Conservation (phyloP, 1,284 basidiomycete species). For the Afroboletus lepidellus region DNA sequence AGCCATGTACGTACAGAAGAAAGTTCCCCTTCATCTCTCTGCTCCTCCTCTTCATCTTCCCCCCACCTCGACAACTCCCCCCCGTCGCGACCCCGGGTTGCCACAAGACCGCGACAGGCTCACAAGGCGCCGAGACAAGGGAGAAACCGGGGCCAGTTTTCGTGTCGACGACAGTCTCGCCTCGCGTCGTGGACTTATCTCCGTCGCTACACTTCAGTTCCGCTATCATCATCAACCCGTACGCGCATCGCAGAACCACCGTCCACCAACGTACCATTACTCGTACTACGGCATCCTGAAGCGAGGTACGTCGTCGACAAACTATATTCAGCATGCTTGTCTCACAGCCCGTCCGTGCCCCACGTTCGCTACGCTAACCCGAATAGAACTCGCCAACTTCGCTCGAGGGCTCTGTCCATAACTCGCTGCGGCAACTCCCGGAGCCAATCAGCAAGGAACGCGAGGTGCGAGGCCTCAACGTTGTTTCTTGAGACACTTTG, state of each 20-base stretch:
- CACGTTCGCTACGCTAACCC: neutral
- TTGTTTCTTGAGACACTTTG: conserved; percentile 7
- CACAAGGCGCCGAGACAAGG: conserved; percentile 24
- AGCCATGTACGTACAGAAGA: conserved; percentile 11
- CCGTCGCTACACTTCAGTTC: conserved; percentile 21
- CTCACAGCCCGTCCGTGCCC: neutral
- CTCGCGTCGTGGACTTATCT: conserved; percentile 21
- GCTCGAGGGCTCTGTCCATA: neutral
- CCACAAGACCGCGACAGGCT: conserved; percentile 5
- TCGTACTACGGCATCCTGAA: neutral
- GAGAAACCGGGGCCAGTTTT: neutral
- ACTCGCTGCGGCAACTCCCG: neutral
- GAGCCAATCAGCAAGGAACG: conserved; percentile 2
- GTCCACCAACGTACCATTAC: conserved; percentile 2
- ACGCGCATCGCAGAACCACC: neutral
- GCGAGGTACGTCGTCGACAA: conserved; percentile 2
- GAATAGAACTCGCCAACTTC: neutral
- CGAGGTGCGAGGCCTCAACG: conserved; percentile 14
- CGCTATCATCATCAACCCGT: conserved; percentile 10
- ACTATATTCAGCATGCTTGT: conserved; percentile 1
- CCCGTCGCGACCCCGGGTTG: neutral
- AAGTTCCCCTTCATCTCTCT: neutral
- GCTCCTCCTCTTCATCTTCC: neutral
- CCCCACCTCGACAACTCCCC: neutral
- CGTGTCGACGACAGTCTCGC: neutral